These are phyloP conservation scores for Trichoderma breve DNA, from an alignment of 2,329 filamentous ascomycete genomes.

Conservation along the genomic window DNA sequence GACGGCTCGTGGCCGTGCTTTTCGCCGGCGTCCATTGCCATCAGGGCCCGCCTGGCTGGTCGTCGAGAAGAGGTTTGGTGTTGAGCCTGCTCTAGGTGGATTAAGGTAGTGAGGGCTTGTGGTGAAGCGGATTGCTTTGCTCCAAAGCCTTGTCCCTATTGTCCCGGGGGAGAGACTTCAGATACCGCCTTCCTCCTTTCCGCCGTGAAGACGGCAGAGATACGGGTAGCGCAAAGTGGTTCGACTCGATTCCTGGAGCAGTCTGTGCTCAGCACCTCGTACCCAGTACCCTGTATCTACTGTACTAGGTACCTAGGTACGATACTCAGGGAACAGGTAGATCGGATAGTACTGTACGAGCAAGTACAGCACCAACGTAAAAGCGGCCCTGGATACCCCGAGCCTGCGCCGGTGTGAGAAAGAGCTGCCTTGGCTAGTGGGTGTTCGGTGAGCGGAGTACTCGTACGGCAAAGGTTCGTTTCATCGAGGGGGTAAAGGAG, in stretches of 20 bases:
- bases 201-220: neutral
- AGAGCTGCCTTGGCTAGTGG: constrained; percentile 10
- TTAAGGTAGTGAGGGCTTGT: constrained; percentile 19
- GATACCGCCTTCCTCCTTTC: constrained; percentile 19
- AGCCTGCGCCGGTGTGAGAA: constrained; percentile 3
- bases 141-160: constrained; percentile 6
- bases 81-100: constrained; percentile 27
- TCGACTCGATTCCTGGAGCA: constrained; percentile 3
- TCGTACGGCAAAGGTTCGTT: constrained; percentile 22
- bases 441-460: constrained; percentile 22
- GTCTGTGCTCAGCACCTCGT: neutral
- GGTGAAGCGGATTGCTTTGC: constrained; percentile 4
- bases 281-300: neutral
- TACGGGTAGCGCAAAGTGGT: constrained; percentile 3
- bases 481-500: constrained; percentile 27
- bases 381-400: neutral
- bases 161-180: constrained; percentile 7
- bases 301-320: neutral
- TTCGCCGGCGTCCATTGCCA: constrained; percentile 32
- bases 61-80: neutral
- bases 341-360: neutral
- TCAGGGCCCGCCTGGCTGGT: constrained; percentile 17
- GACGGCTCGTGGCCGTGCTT: constrained; percentile 29
- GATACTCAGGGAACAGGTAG: neutral
- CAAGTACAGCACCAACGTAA: neutral